phyloP scores from a whole-genome alignment of 2,329 filamentous ascomycete genomes.

The Calycina marina region DNA sequence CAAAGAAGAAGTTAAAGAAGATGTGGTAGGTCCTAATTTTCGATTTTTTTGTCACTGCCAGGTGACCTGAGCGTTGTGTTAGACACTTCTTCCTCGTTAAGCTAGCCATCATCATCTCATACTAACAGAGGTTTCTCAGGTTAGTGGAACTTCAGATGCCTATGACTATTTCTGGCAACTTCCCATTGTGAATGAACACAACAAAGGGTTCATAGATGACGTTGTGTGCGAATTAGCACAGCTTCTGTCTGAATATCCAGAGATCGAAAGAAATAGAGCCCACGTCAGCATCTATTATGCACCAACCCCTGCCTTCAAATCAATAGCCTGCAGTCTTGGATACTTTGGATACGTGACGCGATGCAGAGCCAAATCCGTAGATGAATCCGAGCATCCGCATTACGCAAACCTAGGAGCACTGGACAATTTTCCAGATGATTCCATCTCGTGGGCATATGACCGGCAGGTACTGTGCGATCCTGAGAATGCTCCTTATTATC shows the following conservation, averaged over 20 bases:
- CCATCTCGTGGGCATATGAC: conserved; percentile 48
- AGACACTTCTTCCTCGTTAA: neutral
- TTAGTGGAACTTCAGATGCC: conserved; percentile 15
- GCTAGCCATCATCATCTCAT: too few relatives aligned
- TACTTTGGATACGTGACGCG: conserved; percentile 18
- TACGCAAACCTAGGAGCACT: conserved; percentile 49
- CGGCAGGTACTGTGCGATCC: conserved; percentile 43
- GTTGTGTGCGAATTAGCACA: conserved; percentile 37
- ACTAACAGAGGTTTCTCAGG: too few relatives aligned
- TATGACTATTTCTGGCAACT: conserved; percentile 21
- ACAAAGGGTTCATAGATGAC: conserved; percentile 37
- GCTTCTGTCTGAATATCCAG: conserved; percentile 11
- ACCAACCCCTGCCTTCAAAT: conserved; percentile 11
- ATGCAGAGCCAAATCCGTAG: conserved; percentile 17
- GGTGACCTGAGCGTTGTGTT: too few relatives aligned
- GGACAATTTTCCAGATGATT: conserved; percentile 44
- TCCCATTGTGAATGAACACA: conserved; percentile 14
- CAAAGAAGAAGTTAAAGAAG: conserved; percentile 27
- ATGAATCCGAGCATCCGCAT: conserved; percentile 27
- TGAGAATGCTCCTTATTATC: conserved; percentile 40
- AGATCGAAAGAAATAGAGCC: conserved; percentile 6
- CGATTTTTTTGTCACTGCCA: neutral
- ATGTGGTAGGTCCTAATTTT: conserved; percentile 1
- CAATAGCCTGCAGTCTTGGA: conserved; percentile 18
- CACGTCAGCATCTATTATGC: conserved; percentile 4